Evolutionary conservation across 352 stramenopile species (phyloP), one percentile per base, ranked within the genome.

Genomic region (Stramenopiles sp.): DNA sequence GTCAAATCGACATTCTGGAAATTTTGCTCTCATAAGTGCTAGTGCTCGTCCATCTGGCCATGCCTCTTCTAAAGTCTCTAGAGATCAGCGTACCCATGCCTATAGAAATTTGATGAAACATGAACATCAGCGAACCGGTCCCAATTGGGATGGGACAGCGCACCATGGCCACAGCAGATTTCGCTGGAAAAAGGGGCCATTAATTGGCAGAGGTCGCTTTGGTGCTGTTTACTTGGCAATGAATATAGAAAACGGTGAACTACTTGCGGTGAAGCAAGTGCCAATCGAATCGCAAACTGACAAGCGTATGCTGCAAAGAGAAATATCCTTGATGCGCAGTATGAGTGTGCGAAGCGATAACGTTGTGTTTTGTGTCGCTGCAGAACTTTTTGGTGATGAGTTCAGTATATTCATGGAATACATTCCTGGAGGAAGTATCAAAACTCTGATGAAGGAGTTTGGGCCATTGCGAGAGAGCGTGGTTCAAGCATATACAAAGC

Each of bases 401-500:
- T 14, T 78, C 14, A 33, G 30, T 33, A 31, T 78, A 14, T 78
- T 78, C 14, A 14, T 78, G 8, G 71, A 78, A 78, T 78, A 14
- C 8, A 14, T 78, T 31, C 71, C 71, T 33, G 71, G 71, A 14
- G 71, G 71, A 33, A 14, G 4, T 14, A 33, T 78, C 1, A 4
- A 14, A 14, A 78, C 4, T 78, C 14, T 33, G 8, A 33, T 78
- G 4, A 14, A 78, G 1, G 14, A 78, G 14, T 33, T 33, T 33
- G 71, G 71, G 1, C 4, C 71, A 33, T 78, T 78, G 31, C 71
- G 8, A 33, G 71, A 78, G 14, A 4, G 4, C 4, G 4, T 33
- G 31, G 71, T 31, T 14, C 30, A 14, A 4, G 31, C 8, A 31
- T 94, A 93, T 80, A 84, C 86, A 0, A 85, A 82, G 0, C 87